Evolutionary conservation across 108 stramenopile genomes (phyloP), one percentile per base, ranked within the genome.

Genomic region (Pseudonitzschia pungens): DNA sequence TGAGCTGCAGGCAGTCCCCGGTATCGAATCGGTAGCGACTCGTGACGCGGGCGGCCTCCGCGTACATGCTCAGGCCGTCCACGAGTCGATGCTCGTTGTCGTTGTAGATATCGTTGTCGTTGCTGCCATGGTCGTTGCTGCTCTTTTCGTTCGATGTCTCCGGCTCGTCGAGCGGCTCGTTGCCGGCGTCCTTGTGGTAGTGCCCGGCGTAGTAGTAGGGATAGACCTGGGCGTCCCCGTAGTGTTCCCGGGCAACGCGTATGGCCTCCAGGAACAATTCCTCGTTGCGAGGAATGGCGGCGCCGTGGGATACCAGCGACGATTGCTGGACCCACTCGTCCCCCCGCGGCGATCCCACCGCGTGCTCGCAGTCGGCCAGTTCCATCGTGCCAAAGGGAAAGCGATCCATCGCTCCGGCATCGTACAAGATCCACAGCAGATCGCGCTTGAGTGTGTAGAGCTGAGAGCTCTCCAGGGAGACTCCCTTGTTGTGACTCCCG

Each of bases 291-390:
- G 58, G n/a, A 33, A 68, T 68, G n/a, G 66, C n/a, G 4, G 26
- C 29, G 0, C 29, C 0, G 29, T 58, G 26, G 15, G 21, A 1
- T 4, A 29, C 6, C 24, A 58, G 57, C 7, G 28, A 16, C 29
- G 57, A 58, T 14, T 5, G 16, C 29, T 5, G 16, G 0, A 86
- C 72, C 83, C 75, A 77, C 74, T 81, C 70, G 68, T 76, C 33
- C 20, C 84, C 84, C 42, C 80, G 66, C 14, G 63, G 31, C 10
- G 84, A 79, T 45, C 72, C 70, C 51, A 81, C 51, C 66, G 85
- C 77, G 50, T 84, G 83, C 65, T 88, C 87, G 63, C 87, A 88
- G n/a, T 88, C 84, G 15, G 83, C 87, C 42, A 88, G 68, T 57
- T 88, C 87, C 69, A 84, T 68, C 27, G 80, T 48, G 4, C 82